Conservation (phyloP, 768 basidiomycete species). For the Leccinum obscurum region DNA sequence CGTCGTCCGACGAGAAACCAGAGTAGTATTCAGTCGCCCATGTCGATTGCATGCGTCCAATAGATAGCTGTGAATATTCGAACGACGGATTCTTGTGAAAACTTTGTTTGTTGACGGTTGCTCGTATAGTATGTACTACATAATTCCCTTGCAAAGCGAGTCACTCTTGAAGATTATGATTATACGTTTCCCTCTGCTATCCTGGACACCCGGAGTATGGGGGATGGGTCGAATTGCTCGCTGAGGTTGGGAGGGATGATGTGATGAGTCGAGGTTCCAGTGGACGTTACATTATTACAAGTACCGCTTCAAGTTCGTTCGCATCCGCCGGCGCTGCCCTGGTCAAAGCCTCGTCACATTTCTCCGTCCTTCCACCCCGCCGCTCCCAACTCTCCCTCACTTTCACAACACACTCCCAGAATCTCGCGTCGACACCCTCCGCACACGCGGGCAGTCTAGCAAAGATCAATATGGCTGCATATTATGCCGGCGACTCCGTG, state of each 20-base stretch:
- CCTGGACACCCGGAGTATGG: not conserved
- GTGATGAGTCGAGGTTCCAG: constrained; percentile 17
- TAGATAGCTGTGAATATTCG: not conserved
- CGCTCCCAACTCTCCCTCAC: constrained; percentile 5
- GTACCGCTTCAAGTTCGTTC: constrained; percentile 21
- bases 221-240: not conserved
- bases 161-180: too few species aligned
- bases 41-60: not conserved
- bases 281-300: constrained; percentile 10
- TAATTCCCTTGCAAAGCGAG: too few species aligned
- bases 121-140: too few species aligned
- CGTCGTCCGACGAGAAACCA: constrained; percentile 2
- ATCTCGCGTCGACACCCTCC: constrained; percentile 10
- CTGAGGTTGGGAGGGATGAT: not conserved
- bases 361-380: constrained; percentile 3
- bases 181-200: not conserved
- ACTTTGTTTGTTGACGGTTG: not conserved
- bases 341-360: constrained; percentile 15
- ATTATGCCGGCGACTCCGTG: constrained; percentile 29
- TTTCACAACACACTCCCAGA: constrained; percentile 1
- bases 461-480: constrained; percentile 31
- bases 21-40: not conserved
- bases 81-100: not conserved
- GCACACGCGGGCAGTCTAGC: constrained; percentile 4
- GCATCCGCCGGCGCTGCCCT: constrained; percentile 29